Base-by-base conservation (phyloP, 129 eudicot species). In the Escallonia herrerae region DNA sequence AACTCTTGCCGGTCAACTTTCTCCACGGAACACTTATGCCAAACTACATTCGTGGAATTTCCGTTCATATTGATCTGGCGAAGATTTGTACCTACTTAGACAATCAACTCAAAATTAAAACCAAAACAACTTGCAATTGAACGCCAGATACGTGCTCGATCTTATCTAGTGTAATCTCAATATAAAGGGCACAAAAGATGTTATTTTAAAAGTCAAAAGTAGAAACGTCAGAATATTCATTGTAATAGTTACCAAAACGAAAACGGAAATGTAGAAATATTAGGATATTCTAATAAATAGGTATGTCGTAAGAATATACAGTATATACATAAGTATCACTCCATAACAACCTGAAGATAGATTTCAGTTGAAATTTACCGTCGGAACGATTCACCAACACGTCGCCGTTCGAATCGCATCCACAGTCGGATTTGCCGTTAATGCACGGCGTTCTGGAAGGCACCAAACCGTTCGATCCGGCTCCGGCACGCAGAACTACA, bases 11-110 rank as follows among this genome's bases (percentile, higher is more conserved):
- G 79, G 53, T 87, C 97, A 56, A 60, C 58, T 77, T 91, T 88
- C 60, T 79, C 80, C 1, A 91, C 87, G 1, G 95, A 83, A 56
- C 91, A 85, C 61, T 83, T 78, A 77, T 91, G 97, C 97, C 97
- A 91, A 38, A 81, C 76, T 12, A 88, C 76, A 70, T 91, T 87
- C 11, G 81, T 45, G 7, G 89, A 80, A 60, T 38, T 69, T 58
- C 84, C 90, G 69, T 68, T 77, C 38, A 53, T 55, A 8, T 72
- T 64, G 43, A 15, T 75, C 73, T 76, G 65, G 15, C 38, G 68
- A 10, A 58, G 50, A 65, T 60, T 43, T 44, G 56, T 64, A 71
- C 84, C 94, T 87, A 56, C 13, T 73, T 53, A 70, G 38, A 43
- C 6, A 65, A 5, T 10, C 37, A 43, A 44, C 46, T 40, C 3